Percentiles rank a stretch among this genome's conserved stretches.
These are phyloP conservation scores for Lachnellula occidentalis DNA, from an alignment of 2,329 filamentous ascomycete genomes.

Conservation along the genomic window DNA sequence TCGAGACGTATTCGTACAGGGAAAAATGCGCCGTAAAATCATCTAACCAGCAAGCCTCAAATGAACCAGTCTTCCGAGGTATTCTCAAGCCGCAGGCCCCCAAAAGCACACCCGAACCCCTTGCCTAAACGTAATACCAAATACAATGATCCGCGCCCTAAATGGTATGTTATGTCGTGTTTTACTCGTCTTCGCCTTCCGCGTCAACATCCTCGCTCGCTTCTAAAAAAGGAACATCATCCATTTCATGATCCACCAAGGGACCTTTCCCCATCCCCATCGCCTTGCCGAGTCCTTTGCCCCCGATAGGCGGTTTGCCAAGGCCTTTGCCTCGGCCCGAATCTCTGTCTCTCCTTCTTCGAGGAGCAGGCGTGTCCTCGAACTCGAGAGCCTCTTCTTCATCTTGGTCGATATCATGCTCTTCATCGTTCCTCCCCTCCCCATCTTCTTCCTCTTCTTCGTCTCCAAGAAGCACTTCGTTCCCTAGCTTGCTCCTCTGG, in stretches of 20 bases:
- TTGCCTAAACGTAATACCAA: neutral
- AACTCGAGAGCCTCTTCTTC: constrained; percentile 26
- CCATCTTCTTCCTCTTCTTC: constrained; percentile 23
- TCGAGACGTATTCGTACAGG: constrained; percentile 1
- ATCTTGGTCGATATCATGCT: constrained; percentile 16
- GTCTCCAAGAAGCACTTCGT: constrained; percentile 29
- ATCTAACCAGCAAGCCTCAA: neutral
- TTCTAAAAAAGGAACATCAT: constrained; percentile 15
- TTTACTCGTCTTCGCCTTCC: constrained; percentile 24
- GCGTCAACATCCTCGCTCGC: constrained; percentile 22
- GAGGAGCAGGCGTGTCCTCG: constrained; percentile 22
- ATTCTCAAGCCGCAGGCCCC: neutral
- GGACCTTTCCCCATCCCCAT: constrained; percentile 17
- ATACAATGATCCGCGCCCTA: neutral
- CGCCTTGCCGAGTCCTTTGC: constrained; percentile 14
- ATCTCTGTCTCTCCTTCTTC: constrained; percentile 18
- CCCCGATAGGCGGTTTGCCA: constrained; percentile 24
- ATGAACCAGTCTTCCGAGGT: neutral
- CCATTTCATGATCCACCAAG: constrained; percentile 32
- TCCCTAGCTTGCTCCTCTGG: constrained; percentile 28
- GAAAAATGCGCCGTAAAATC: neutral
- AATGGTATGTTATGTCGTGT: neutral
- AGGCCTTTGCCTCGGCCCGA: constrained; percentile 20
- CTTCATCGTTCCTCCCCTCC: constrained; percentile 15
- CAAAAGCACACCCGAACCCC: neutral